These are phyloP conservation scores for Annulohypoxylon moriforme DNA, from an alignment of 495 filamentous ascomycete species.

Conservation along the genomic window DNA sequence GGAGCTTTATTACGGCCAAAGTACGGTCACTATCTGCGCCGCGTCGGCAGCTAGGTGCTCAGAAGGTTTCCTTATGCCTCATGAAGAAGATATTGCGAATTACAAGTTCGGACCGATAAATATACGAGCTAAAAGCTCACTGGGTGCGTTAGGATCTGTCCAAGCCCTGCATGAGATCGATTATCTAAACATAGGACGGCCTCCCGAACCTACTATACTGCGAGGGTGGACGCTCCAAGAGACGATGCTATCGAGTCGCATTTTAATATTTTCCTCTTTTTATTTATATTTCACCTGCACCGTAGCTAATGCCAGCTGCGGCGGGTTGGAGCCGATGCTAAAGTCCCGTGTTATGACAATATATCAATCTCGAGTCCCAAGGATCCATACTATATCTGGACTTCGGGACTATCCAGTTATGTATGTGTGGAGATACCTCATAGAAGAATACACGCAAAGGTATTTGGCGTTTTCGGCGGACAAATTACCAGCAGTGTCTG, in stretches of 20 bases:
- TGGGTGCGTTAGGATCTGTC: slow-evolving; percentile 13
- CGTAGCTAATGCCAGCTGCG: slow-evolving; percentile 33
- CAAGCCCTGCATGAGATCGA: slow-evolving; percentile 21
- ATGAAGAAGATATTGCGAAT: slow-evolving; percentile 11
- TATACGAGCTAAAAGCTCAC: slow-evolving; percentile 12
- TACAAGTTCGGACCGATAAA: slow-evolving; percentile 29
- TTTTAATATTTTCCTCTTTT: slow-evolving; percentile 38
- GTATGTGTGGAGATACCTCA: slow-evolving; percentile 22
- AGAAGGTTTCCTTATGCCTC: slow-evolving; percentile 28
- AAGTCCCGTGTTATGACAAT: slow-evolving; percentile 23
- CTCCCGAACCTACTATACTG: slow-evolving; percentile 26
- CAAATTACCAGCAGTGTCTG: slow-evolving; percentile 41
- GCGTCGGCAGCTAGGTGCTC: slow-evolving; percentile 32
- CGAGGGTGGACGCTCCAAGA: slow-evolving; percentile 48
- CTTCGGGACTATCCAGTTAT: slow-evolving; percentile 18
- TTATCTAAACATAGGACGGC: slow-evolving; percentile 6
- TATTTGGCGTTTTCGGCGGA: slow-evolving; percentile 21
- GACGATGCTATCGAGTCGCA: slow-evolving; percentile 37
- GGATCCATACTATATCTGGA: slow-evolving; percentile 27
- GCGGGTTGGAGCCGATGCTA: slow-evolving; percentile 15
- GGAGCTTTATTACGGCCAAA: slow-evolving; percentile 39
- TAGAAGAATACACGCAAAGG: slow-evolving; percentile 28
- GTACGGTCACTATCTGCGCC: slow-evolving; percentile 40
- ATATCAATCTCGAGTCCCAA: slow-evolving; percentile 21
- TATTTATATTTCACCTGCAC: slow-evolving; percentile 34